Base-by-base conservation (phyloP, 257 asterid species). In the Schizonepeta tenuifolia region DNA sequence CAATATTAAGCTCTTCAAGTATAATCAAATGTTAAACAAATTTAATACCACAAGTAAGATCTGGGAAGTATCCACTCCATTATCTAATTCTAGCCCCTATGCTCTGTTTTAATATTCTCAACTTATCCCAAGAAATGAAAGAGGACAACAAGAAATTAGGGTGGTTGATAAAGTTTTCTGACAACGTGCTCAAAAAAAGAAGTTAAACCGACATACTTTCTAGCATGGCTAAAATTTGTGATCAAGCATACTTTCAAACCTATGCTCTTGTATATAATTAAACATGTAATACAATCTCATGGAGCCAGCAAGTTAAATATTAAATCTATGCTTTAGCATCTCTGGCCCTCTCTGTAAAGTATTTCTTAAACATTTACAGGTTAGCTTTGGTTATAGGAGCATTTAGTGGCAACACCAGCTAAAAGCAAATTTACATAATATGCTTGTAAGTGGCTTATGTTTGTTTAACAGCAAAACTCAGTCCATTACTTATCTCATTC, bases 1-100 rank as follows among this genome's bases (percentile, higher is more conserved):
- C 18, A 65, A 50, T 18, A 33, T 24, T 33, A 65, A 15, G 60
- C 10, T 50, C 68, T 73, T 68, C 59, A 55, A 69, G 65, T 18
- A 57, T 10, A 50, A 50, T 68, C 46, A 33, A 15, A 69, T 50
- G 18, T 35, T 24, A 8, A 57, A 28, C 33, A 35, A 55, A 31
- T 6, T 21, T 33, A 14, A 31, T 57, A 41, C 22, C 15, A 46
- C 38, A 38, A 46, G 21, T 24, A 61, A 51, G 38, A 59, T 46
- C 55, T 44, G 8, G 58, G 14, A 59, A 71, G 53, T 12, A 57
- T 51, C 3, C 55, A 62, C 31, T 26, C 63, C 47, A 15, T 9
- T 14, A 9, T 33, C 44, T 18, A 21, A 54, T 35, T 43, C 49
- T 31, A 69, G 26, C 55, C 66, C 41, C 36, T 10, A 21, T 36